Conservation (phyloP, 805 yeast genomes). For the Cyberlindnera samutprakarnensis region DNA sequence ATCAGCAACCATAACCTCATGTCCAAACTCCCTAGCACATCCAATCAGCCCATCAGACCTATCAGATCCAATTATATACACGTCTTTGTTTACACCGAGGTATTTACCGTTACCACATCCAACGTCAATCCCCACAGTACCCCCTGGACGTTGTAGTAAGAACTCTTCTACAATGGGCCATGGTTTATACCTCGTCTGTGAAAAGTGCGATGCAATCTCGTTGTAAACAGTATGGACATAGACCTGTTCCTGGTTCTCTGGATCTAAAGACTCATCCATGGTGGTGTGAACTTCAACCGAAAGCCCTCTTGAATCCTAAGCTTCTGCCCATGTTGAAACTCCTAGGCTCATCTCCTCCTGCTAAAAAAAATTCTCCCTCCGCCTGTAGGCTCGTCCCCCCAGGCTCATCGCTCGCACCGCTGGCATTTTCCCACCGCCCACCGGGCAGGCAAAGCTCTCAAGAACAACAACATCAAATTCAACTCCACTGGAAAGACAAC, state of each 20-base stretch:
- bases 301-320: too few relatives aligned
- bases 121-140: slow-evolving; percentile 79
- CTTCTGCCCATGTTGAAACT: too few relatives aligned
- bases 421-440: too few relatives aligned
- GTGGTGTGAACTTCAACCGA: too few relatives aligned
- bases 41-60: slow-evolving; percentile 60
- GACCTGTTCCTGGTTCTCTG: slow-evolving; percentile 57
- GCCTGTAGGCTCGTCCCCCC: too few relatives aligned
- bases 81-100: slow-evolving; percentile 56
- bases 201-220: slow-evolving; percentile 87
- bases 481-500: too few relatives aligned
- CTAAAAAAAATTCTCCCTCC: too few relatives aligned
- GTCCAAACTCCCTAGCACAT: slow-evolving; percentile 45
- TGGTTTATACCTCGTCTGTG: slow-evolving; percentile 90
- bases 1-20: slow-evolving; percentile 72
- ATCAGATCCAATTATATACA: slow-evolving; percentile 69
- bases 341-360: too few relatives aligned
- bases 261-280: slow-evolving; percentile 23
- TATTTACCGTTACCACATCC: slow-evolving; percentile 99
- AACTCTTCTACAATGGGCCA: slow-evolving; percentile 93
- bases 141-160: slow-evolving; percentile 38
- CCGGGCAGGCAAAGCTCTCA: too few relatives aligned
- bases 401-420: too few relatives aligned
- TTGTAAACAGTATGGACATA: slow-evolving; percentile 92
- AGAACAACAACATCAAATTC: too few relatives aligned